These are phyloP conservation scores for Komagataella kurtzmanii DNA, from an alignment of 805 yeast species.

Conservation along the genomic window DNA sequence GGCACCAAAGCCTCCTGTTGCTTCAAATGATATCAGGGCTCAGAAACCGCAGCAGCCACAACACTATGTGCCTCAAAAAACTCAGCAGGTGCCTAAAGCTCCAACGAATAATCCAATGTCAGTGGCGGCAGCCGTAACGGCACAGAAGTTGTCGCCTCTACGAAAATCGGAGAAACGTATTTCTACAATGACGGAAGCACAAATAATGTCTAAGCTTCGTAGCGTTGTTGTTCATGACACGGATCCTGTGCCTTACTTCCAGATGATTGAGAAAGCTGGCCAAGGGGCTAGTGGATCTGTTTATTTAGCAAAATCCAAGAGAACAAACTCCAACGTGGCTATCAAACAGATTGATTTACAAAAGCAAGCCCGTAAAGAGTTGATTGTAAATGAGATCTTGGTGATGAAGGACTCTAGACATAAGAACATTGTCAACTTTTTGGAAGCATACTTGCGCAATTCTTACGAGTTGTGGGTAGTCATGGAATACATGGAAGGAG, in stretches of 20 bases:
- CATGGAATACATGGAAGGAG: constrained; percentile 99
- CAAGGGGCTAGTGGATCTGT: constrained; percentile 99
- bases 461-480: constrained; percentile 88
- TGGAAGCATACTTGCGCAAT: constrained; percentile 61
- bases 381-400: constrained; percentile 86
- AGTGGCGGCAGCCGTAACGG: constrained; percentile 10
- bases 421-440: constrained; percentile 85
- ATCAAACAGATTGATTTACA: constrained; percentile 93
- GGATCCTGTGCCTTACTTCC: constrained; percentile 78
- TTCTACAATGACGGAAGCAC: constrained; percentile 69
- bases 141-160: constrained; percentile 4
- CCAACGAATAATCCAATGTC: constrained; percentile 5
- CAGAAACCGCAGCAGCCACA: constrained; percentile 12
- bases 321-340: constrained; percentile 57
- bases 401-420: constrained; percentile 93
- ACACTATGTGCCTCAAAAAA: constrained; percentile 6
- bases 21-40: not conserved
- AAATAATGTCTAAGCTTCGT: constrained; percentile 66
- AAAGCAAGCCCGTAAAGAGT: constrained; percentile 90
- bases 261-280: constrained; percentile 76
- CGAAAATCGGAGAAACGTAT: constrained; percentile 31
- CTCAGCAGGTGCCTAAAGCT: constrained; percentile 1
- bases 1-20: constrained; percentile 2
- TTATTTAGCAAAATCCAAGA: constrained; percentile 61
- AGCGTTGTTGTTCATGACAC: constrained; percentile 61